Conservation (phyloP, 345 rosid genomes). For the Citrus hindsii region DNA sequence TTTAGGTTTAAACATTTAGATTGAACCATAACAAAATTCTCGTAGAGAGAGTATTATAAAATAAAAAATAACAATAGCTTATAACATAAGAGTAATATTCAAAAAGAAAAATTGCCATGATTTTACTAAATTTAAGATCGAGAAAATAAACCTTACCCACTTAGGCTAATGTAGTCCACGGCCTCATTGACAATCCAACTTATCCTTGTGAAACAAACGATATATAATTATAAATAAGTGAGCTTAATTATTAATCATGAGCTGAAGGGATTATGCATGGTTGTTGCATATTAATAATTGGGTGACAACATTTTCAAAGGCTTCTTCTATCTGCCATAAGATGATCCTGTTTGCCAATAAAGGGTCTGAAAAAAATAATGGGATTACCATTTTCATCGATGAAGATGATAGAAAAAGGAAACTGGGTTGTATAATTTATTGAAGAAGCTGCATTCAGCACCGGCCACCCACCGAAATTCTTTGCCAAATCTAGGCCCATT, state of each 20-base stretch:
- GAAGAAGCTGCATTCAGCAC: background rate
- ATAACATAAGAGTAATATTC: background rate
- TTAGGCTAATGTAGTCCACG: background rate
- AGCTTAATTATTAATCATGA: background rate
- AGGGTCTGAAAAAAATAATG: background rate
- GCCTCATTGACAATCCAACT: background rate
- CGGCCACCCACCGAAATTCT: slow-evolving; percentile 7
- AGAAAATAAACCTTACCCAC: background rate
- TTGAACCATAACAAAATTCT: background rate
- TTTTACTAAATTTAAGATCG: background rate
- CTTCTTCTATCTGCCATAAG: background rate
- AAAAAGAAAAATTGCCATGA: background rate
- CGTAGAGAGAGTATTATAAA: no score
- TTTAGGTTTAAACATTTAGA: background rate
- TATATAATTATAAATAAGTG: no score
- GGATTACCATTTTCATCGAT: slow-evolving; percentile 4
- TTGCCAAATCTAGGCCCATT: slow-evolving; percentile 16
- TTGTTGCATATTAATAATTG: background rate
- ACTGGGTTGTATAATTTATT: background rate
- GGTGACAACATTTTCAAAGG: slow-evolving; percentile 1
- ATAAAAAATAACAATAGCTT: background rate
- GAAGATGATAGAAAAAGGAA: background rate
- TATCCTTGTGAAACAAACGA: background rate
- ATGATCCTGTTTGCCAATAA: background rate
- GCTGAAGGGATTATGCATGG: background rate